Evolutionary conservation across 805 yeast genomes (phyloP), one percentile per base, ranked within the genome.

Genomic region (Spathaspora arborariae): DNA sequence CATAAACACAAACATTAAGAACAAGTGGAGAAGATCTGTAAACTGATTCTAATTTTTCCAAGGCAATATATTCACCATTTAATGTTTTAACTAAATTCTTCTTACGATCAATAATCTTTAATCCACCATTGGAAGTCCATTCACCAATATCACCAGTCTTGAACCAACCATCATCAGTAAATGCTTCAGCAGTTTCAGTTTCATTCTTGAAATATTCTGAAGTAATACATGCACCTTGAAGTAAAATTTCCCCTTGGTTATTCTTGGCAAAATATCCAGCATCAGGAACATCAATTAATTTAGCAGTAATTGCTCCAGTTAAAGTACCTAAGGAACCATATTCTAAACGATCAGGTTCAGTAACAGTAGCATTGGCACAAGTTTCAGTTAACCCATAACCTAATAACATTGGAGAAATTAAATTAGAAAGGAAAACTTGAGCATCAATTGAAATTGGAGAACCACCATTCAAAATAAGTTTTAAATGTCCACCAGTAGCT

Each of bases 321-420:
- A 91, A 72, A 47, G 88, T 82, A 65, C 99, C 99, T 40, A 85
- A 86, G 49, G 84, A 81, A 53, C 85, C 95, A 51, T 68, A 74
- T 60, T 85, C 92, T 57, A 85, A 81, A 58, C 78, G 76, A 20
- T 70, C 62, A 42, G 88, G 86, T 48, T 81, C 81, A 54, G 81
- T 64, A 57, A 94, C 77, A 38, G 88, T 73, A 15, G 92, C 78
- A 71, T 88, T 91, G 43, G 99, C 99, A 56, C 87, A 84, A 11
- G 98, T 91, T 70, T 94, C 99, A 35, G 99, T 94, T 56, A 94
- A 80, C 50, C 99, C 99, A 65, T 94, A 94, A 50, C 99, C 99
- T 59, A 91, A 75, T 57, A 94, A 77, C 86, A 92, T 79, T 50
- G 97, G 95, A 35, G 88, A 85, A 51, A 94, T 70, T 50, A 88